Conservation (phyloP, 345 rosid species). For the Lepidium aucheri region DNA sequence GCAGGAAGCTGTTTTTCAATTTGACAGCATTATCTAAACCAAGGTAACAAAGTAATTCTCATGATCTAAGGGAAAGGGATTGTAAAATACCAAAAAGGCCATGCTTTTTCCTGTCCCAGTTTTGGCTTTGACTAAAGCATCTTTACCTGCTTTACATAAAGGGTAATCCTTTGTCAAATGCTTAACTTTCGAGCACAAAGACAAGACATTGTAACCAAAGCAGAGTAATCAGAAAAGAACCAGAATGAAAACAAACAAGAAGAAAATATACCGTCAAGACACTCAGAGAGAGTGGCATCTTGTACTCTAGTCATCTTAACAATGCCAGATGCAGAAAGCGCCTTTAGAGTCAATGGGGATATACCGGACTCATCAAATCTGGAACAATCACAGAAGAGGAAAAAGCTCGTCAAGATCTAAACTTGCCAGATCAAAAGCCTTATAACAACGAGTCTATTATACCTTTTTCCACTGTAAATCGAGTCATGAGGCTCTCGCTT, state of each 20-base stretch:
- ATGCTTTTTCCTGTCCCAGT: conserved; percentile 86
- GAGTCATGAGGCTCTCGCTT: conserved; percentile 33
- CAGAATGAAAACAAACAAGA: not conserved
- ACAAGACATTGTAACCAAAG: not conserved
- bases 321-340: conserved; percentile 74
- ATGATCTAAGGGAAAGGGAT: not conserved
- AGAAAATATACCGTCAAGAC: conserved; percentile 54
- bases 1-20: conserved; percentile 89
- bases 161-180: conserved; percentile 3
- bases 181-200: not conserved
- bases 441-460: not conserved
- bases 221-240: not conserved
- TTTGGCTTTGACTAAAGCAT: conserved; percentile 87
- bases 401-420: not conserved
- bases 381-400: not conserved
- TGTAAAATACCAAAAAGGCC: conserved; percentile 72
- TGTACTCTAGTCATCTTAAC: conserved; percentile 83
- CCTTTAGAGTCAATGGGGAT: conserved; percentile 75
- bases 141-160: conserved; percentile 57
- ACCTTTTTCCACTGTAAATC: conserved; percentile 60
- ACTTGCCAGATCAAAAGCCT: not conserved
- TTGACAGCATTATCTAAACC: conserved; percentile 36
- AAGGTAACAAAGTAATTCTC: conserved; percentile 12
- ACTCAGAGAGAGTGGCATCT: conserved; percentile 66
- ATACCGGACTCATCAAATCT: conserved; percentile 77